Conservation (phyloP, 192 early-diverging fungal genomes). For the Entophlyctis helioformis region DNA sequence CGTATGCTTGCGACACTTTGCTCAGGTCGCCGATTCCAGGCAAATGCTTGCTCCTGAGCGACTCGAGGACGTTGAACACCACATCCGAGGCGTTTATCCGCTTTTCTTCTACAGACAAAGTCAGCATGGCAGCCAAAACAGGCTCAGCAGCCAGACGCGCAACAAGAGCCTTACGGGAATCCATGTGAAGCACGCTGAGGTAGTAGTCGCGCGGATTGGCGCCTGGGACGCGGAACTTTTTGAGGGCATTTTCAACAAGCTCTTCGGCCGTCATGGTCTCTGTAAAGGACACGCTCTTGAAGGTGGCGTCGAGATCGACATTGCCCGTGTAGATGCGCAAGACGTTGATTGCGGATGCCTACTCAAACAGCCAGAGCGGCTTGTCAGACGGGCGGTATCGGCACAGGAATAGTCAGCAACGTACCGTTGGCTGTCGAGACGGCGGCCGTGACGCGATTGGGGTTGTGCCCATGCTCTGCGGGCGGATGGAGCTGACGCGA, state of each 20-base stretch:
- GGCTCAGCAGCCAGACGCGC: background rate
- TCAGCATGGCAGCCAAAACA: background rate
- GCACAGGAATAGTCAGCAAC: too few relatives aligned
- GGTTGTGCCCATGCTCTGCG: too few relatives aligned
- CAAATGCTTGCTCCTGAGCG: conserved; percentile 20
- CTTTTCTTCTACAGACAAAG: conserved; percentile 16
- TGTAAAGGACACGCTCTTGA: conserved; percentile 29
- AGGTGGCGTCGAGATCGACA: conserved; percentile 36
- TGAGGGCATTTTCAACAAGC: conserved; percentile 19
- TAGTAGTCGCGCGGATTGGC: conserved; percentile 22
- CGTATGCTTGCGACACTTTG: conserved; percentile 2
- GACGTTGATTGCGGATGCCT: conserved; percentile 34
- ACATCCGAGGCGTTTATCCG: conserved; percentile 15
- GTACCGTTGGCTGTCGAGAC: too few relatives aligned
- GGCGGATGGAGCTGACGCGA: too few relatives aligned
- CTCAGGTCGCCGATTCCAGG: conserved; percentile 22
- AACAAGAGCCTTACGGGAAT: conserved; percentile 18
- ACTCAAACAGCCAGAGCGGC: too few relatives aligned
- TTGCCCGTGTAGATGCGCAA: conserved; percentile 37
- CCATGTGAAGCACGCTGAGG: conserved; percentile 30
- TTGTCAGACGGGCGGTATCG: too few relatives aligned
- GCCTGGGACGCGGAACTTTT: conserved; percentile 23
- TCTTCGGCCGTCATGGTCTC: conserved; percentile 16
- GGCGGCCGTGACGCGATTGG: too few relatives aligned
- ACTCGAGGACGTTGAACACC: conserved; percentile 21